These are phyloP conservation scores for Globisporangium megalacanthum DNA, from an alignment of 352 stramenopile genomes.

Conservation along the genomic window DNA sequence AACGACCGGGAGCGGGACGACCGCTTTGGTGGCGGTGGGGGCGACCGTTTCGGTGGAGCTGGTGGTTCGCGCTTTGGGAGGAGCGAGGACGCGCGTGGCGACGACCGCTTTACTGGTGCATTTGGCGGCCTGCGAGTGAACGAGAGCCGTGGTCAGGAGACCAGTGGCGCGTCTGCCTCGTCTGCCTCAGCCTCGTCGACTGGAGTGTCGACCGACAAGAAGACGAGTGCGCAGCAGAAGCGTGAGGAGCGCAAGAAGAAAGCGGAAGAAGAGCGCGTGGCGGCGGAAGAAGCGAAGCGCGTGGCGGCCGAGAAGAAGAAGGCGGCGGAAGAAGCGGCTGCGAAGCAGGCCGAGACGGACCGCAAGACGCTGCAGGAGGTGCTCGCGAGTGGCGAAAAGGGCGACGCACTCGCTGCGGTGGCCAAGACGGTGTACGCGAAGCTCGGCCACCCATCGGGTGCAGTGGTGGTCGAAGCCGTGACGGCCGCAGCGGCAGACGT, in stretches of 20 bases:
- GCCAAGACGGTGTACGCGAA: slow-evolving; percentile 54
- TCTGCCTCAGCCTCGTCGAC: background rate
- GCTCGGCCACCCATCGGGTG: slow-evolving; percentile 31
- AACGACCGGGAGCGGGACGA: slow-evolving; percentile 10
- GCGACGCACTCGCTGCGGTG: slow-evolving; percentile 44
- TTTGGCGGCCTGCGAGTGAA: slow-evolving; percentile 45
- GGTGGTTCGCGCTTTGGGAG: slow-evolving; percentile 21
- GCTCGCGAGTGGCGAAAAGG: slow-evolving; percentile 56
- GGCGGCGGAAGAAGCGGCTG: slow-evolving; percentile 35
- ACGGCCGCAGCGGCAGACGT: slow-evolving; percentile 46
- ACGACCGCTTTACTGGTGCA: slow-evolving; percentile 28
- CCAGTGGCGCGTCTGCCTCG: no score
- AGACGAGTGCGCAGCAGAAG: slow-evolving; percentile 48
- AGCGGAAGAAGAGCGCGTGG: slow-evolving; percentile 64
- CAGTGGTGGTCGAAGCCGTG: slow-evolving; percentile 55
- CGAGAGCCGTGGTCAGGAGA: slow-evolving; percentile 10
- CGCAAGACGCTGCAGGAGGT: slow-evolving; percentile 52
- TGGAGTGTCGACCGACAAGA: slow-evolving; percentile 39
- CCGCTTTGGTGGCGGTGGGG: slow-evolving; percentile 16
- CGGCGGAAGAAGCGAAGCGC: slow-evolving; percentile 59
- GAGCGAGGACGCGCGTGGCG: slow-evolving; percentile 21
- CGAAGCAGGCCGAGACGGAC: slow-evolving; percentile 47
- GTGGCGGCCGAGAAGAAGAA: slow-evolving; percentile 56
- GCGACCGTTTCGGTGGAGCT: no score
- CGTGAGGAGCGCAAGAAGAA: slow-evolving; percentile 81